These are phyloP conservation scores for Neofusicoccum cordaticola DNA, from an alignment of 2,329 filamentous ascomycete species.

Conservation along the genomic window DNA sequence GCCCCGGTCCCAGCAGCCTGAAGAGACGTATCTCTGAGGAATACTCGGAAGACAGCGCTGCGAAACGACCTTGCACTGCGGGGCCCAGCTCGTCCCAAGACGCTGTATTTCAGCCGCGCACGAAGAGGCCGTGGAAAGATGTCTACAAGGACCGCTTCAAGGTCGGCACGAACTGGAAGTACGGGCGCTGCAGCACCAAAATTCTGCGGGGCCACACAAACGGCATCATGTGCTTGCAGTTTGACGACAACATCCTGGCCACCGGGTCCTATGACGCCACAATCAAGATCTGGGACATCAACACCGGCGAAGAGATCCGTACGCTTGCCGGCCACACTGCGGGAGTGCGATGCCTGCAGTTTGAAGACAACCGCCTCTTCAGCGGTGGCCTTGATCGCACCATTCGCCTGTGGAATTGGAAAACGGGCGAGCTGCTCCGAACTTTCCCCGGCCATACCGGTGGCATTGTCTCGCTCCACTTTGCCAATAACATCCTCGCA, in stretches of 20 bases:
- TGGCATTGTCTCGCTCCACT: slow-evolving; percentile 84
- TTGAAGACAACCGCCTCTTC: slow-evolving; percentile 87
- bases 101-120: slow-evolving; percentile 48
- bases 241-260: slow-evolving; percentile 86
- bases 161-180: slow-evolving; percentile 96
- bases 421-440: slow-evolving; percentile 80
- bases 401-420: slow-evolving; percentile 95
- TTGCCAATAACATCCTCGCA: slow-evolving; percentile 77
- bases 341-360: slow-evolving; percentile 85
- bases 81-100: slow-evolving; percentile 20
- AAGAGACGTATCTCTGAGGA: slow-evolving; percentile 32
- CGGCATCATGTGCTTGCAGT: slow-evolving; percentile 74
- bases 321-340: slow-evolving; percentile 79
- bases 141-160: slow-evolving; percentile 95
- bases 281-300: slow-evolving; percentile 93
- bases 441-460: slow-evolving; percentile 76
- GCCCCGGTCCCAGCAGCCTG: slow-evolving; percentile 21
- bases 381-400: slow-evolving; percentile 85
- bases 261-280: slow-evolving; percentile 94
- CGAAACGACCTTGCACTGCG: slow-evolving; percentile 36
- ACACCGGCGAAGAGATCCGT: slow-evolving; percentile 81
- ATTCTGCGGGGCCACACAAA: slow-evolving; percentile 85
- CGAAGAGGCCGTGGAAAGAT: slow-evolving; percentile 81
- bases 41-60: slow-evolving; percentile 17
- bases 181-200: slow-evolving; percentile 81